Conservation (phyloP, 208 protist genomes). For the Leishmania gerbilli region DNA sequence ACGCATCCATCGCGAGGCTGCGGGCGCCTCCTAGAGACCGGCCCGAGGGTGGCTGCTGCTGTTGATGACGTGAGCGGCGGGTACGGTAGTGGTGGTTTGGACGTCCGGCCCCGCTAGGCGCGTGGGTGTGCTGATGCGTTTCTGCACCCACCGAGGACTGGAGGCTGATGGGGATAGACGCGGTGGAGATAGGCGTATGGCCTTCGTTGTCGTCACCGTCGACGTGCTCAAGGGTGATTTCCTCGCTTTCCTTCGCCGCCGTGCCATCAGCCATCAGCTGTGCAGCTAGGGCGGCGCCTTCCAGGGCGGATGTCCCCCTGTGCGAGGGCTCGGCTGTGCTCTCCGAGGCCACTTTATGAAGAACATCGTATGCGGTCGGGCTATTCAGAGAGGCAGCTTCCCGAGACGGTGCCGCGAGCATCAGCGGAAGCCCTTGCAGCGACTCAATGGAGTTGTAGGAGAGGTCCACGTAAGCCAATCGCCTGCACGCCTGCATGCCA, state of each 20-base stretch:
- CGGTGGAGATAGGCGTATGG: neutral
- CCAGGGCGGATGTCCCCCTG: neutral
- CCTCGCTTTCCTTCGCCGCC: neutral
- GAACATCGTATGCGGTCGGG: neutral
- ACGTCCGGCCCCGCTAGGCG: neutral
- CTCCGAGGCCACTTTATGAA: neutral
- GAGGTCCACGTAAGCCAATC: constrained; percentile 36
- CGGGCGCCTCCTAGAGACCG: neutral
- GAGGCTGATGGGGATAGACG: constrained; percentile 2
- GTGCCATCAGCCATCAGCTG: neutral
- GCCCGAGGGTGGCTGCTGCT: neutral
- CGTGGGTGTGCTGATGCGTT: neutral
- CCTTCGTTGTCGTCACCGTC: neutral
- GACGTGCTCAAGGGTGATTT: too few species aligned
- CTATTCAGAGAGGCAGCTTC: neutral
- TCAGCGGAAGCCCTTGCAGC: constrained; percentile 29
- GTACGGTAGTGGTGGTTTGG: neutral
- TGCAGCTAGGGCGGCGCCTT: neutral
- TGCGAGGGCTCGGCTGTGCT: neutral
- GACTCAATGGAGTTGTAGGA: constrained; percentile 36
- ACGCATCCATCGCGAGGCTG: neutral
- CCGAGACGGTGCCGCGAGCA: neutral
- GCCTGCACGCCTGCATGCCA: constrained; percentile 32
- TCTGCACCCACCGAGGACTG: neutral
- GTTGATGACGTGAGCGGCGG: neutral